These are phyloP conservation scores for Sonneratia caseolaris DNA, from an alignment of 345 rosid genomes.

Conservation along the genomic window DNA sequence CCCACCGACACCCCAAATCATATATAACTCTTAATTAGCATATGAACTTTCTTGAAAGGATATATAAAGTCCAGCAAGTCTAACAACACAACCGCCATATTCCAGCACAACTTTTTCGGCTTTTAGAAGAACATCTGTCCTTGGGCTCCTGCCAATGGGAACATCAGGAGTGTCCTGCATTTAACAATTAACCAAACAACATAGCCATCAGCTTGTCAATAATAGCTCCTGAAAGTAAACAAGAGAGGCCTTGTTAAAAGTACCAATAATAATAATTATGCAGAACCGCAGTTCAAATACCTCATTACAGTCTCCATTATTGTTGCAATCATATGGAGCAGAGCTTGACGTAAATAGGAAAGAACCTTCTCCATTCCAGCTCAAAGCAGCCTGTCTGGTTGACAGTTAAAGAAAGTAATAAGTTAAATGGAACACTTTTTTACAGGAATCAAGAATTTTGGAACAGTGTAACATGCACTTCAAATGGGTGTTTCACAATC, in stretches of 20 bases:
- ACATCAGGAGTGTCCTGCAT: conserved; percentile 71
- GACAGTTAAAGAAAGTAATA: conserved; percentile 8
- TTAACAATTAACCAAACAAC: background rate
- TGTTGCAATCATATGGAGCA: conserved; percentile 64
- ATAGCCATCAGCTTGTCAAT: background rate
- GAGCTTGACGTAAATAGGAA: conserved; percentile 91
- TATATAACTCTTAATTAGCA: conserved; percentile 2
- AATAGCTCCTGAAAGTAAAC: background rate
- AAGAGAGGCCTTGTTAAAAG: background rate
- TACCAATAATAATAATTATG: background rate
- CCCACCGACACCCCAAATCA: background rate
- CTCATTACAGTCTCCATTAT: conserved; percentile 81
- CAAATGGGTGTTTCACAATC: background rate
- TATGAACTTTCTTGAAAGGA: conserved; percentile 39
- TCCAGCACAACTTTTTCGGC: conserved; percentile 73
- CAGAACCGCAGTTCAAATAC: conserved; percentile 22
- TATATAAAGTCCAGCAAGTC: conserved; percentile 96
- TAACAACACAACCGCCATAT: conserved; percentile 61
- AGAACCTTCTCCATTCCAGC: conserved; percentile 84
- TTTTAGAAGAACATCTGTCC: conserved; percentile 71
- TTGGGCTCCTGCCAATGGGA: conserved; percentile 79
- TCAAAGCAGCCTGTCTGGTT: conserved; percentile 69
- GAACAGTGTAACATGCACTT: background rate
- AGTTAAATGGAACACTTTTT: background rate
- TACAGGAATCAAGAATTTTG: conserved; percentile 1